Percentiles rank a stretch among this genome's conserved stretches.
phyloP scores from a whole-genome alignment of 371 early-diverging fungal genomes.

The Haplosporangium sp. region DNA sequence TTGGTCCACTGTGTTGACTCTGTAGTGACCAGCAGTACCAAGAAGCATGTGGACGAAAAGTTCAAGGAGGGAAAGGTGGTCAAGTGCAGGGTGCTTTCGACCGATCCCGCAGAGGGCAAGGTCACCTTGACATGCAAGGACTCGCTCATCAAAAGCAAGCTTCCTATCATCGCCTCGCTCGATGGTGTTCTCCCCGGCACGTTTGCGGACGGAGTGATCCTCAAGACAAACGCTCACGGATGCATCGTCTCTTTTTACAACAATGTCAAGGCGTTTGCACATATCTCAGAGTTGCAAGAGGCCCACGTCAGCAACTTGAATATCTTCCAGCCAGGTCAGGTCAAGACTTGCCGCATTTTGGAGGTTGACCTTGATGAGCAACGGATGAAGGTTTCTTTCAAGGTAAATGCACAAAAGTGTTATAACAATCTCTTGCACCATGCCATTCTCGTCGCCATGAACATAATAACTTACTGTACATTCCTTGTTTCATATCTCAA shows the following conservation, averaged over 20 bases:
- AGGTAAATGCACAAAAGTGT: conserved; percentile 12
- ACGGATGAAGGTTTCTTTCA: conserved; percentile 65
- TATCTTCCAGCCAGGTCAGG: conserved; percentile 79
- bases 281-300: conserved; percentile 74
- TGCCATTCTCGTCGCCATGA: not conserved
- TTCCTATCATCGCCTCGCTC: conserved; percentile 73
- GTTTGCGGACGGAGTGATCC: conserved; percentile 75
- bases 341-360: conserved; percentile 82
- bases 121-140: conserved; percentile 84
- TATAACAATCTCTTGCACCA: not conserved
- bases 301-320: conserved; percentile 58
- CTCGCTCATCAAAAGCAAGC: conserved; percentile 77
- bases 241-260: conserved; percentile 85
- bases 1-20: conserved; percentile 82
- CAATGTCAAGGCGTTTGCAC: conserved; percentile 75
- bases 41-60: conserved; percentile 59
- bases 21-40: conserved; percentile 76
- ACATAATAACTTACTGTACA: not conserved
- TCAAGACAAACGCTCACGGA: conserved; percentile 70
- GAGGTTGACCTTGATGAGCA: conserved; percentile 63
- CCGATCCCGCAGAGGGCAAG: conserved; percentile 62
- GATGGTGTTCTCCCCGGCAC: conserved; percentile 66
- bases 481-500: not conserved
- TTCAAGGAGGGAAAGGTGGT: conserved; percentile 80
- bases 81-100: conserved; percentile 77